These are phyloP conservation scores for Thuidium tamariscinum DNA, from an alignment of 225 moss, liverwort and hornwort species.

Conservation along the genomic window DNA sequence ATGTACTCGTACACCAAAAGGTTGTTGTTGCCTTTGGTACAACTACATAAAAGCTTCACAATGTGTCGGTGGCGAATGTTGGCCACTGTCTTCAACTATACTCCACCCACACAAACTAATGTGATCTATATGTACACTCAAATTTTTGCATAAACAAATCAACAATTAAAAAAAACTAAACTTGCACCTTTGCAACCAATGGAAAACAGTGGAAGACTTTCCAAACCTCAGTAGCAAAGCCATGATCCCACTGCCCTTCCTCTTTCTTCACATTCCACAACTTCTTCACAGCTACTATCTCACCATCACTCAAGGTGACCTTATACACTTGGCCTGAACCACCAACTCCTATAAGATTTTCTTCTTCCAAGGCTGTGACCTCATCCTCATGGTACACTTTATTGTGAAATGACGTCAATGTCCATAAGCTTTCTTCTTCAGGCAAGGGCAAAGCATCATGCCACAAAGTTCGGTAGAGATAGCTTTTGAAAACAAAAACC, in stretches of 20 bases:
- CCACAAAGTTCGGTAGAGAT: fast-evolving
- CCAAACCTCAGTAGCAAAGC: background rate
- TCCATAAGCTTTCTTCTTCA: background rate
- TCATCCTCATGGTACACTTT: background rate
- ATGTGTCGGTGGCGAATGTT: background rate
- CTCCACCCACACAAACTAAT: background rate
- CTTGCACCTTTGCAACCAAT: background rate
- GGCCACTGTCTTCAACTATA: background rate
- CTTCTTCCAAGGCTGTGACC: background rate
- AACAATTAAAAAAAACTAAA: background rate
- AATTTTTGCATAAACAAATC: too few species aligned
- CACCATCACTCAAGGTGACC: background rate
- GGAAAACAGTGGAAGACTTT: background rate
- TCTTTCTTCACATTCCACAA: background rate
- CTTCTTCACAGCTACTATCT: background rate
- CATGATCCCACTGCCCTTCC: background rate
- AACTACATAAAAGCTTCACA: background rate
- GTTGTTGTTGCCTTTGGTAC: background rate
- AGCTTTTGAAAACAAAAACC: background rate
- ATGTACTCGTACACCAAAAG: background rate
- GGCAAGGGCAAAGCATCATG: background rate
- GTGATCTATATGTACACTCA: background rate
- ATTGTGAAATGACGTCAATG: background rate
- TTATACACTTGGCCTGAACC: background rate
- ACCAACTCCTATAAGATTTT: background rate